Conservation (phyloP, 2,329 filamentous ascomycete species). For the Ophiocordyceps australis region DNA sequence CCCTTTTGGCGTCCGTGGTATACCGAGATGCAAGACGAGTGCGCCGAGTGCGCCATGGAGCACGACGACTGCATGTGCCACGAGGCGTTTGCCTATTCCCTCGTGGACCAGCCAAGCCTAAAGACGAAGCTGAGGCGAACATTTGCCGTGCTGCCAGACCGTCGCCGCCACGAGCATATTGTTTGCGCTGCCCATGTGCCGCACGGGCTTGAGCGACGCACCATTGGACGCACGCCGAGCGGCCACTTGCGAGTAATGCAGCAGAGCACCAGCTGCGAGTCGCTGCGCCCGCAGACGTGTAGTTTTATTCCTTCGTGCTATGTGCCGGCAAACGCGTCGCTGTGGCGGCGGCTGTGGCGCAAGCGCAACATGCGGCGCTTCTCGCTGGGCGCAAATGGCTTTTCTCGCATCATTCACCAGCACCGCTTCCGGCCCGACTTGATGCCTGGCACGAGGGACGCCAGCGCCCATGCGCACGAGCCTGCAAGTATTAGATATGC, state of each 20-base stretch:
- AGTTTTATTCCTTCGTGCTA: too few relatives aligned
- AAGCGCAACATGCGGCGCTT: too few relatives aligned
- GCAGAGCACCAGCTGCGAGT: constrained; percentile 28
- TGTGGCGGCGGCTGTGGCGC: too few relatives aligned
- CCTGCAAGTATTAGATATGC: too few relatives aligned
- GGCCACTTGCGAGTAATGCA: constrained; percentile 42
- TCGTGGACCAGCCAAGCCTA: constrained; percentile 29
- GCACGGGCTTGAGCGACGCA: constrained; percentile 30
- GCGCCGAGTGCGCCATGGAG: too few relatives aligned
- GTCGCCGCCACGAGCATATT: constrained; percentile 19
- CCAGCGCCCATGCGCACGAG: too few relatives aligned
- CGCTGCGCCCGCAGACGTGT: constrained; percentile 12
- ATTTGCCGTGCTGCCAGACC: constrained; percentile 44
- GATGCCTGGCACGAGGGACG: too few relatives aligned
- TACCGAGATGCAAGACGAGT: constrained; percentile 11
- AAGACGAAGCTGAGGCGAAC: constrained; percentile 37
- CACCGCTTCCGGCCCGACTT: too few relatives aligned
- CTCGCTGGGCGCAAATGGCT: too few relatives aligned
- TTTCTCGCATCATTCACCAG: too few relatives aligned
- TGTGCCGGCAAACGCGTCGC: too few relatives aligned
- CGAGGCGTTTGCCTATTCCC: constrained; percentile 25
- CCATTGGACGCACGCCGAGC: constrained; percentile 38
- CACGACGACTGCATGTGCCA: constrained; percentile 17
- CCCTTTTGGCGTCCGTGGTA: constrained; percentile 39
- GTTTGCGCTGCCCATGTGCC: constrained; percentile 12